A percentile compares a stretch with the other conserved stretches of the same genome.
Conservation (phyloP, 2,329 filamentous ascomycete genomes). For the Ilyonectria destructans region DNA sequence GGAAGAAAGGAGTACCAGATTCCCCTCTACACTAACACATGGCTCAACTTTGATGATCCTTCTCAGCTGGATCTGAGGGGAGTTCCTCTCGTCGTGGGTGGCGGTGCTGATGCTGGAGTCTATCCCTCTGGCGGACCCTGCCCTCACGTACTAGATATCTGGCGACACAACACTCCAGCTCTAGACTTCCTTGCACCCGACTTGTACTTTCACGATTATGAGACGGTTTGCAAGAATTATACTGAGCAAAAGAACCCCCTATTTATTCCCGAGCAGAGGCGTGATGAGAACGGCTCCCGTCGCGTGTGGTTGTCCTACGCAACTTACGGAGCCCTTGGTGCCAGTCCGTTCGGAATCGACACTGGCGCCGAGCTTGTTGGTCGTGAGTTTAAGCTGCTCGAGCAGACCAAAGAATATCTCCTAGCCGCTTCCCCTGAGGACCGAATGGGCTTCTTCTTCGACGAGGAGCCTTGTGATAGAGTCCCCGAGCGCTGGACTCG, state of each 20-base stretch:
- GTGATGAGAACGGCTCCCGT: conserved; percentile 63
- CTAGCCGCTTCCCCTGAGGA: conserved; percentile 51
- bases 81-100: conserved; percentile 55
- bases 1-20: conserved; percentile 54
- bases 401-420: conserved; percentile 48
- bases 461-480: conserved; percentile 50
- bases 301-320: conserved; percentile 61
- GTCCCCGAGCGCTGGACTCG: conserved; percentile 48
- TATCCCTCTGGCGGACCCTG: conserved; percentile 57
- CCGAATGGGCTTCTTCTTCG: conserved; percentile 58
- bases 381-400: conserved; percentile 53
- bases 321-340: conserved; percentile 57
- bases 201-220: conserved; percentile 66
- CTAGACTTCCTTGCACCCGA: conserved; percentile 66
- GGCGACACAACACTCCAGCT: conserved; percentile 57
- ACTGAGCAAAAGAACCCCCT: conserved; percentile 61
- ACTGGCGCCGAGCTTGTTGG: conserved; percentile 52
- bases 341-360: conserved; percentile 59
- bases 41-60: conserved; percentile 55
- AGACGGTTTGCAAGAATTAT: conserved; percentile 61
- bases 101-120: conserved; percentile 53
- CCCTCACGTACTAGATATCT: conserved; percentile 57
- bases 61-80: conserved; percentile 52
- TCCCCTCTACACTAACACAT: conserved; percentile 56
- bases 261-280: conserved; percentile 68